phyloP scores from a whole-genome alignment of 2,329 filamentous ascomycete species.

The Helicocarpus griseus region DNA sequence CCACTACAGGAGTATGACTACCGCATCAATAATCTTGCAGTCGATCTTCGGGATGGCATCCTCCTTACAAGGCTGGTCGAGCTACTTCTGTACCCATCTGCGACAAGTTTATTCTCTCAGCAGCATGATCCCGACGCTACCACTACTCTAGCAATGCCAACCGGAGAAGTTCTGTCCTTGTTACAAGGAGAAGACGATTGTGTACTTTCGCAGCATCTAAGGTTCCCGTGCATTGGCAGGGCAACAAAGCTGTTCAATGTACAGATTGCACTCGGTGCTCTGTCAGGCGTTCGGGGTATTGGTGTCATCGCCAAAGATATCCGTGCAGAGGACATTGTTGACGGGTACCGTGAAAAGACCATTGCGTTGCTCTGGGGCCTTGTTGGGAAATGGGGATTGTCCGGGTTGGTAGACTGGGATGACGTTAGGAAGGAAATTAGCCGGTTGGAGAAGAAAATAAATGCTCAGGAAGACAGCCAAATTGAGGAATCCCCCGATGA shows the following conservation, averaged over 20 bases:
- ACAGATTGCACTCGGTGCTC: conserved; percentile 45
- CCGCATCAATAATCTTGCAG: conserved; percentile 49
- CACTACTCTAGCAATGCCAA: conserved; percentile 37
- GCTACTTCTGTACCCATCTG: conserved; percentile 40
- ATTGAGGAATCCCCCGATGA: conserved; percentile 13
- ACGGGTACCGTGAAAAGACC: conserved; percentile 56
- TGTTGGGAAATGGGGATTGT: conserved; percentile 47
- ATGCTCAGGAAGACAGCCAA: conserved; percentile 12
- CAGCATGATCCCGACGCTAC: conserved; percentile 25
- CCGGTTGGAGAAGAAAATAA: conserved; percentile 28
- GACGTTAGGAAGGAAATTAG: conserved; percentile 44
- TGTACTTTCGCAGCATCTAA: conserved; percentile 48
- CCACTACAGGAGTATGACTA: conserved; percentile 51
- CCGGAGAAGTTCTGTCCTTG: conserved; percentile 32
- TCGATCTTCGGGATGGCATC: conserved; percentile 54
- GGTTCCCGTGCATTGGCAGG: conserved; percentile 46
- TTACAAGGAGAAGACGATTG: conserved; percentile 29
- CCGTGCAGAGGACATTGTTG: conserved; percentile 49
- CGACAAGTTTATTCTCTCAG: conserved; percentile 17
- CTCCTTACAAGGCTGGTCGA: conserved; percentile 52
- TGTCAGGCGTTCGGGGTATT: conserved; percentile 36
- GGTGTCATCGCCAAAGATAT: conserved; percentile 35
- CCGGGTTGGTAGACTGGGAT: conserved; percentile 45
- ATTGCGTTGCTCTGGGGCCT: conserved; percentile 52
- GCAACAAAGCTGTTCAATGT: conserved; percentile 52